Evolutionary conservation across 495 filamentous ascomycete genomes (phyloP).

Genomic region (Geopyxis carbonaria): DNA sequence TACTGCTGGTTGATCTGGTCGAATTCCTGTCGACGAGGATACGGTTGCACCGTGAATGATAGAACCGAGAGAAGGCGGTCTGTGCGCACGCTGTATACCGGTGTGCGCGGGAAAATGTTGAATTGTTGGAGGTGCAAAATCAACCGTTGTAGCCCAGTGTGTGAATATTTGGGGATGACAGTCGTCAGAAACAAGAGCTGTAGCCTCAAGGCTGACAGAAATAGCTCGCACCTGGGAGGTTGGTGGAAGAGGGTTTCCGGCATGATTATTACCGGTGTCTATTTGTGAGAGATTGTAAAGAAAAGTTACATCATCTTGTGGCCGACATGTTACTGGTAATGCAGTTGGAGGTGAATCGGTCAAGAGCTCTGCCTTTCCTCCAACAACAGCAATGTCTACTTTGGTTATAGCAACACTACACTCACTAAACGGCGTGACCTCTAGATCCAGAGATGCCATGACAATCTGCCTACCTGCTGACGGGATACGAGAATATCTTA

Average conservation of each 20-base stretch:
- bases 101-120: constrained; percentile 37
- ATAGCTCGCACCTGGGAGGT: constrained; percentile 31
- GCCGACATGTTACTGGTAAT: constrained; percentile 52
- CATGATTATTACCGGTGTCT: constrained; percentile 31
- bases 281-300: constrained; percentile 60
- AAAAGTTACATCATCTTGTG: constrained; percentile 71
- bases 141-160: constrained; percentile 65
- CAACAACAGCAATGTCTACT: constrained; percentile 46
- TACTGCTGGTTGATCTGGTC: constrained; percentile 22
- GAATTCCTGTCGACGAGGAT: constrained; percentile 25
- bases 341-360: constrained; percentile 38
- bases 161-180: constrained; percentile 62
- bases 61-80: constrained; percentile 38
- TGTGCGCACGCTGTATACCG: constrained; percentile 47
- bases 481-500: constrained; percentile 60
- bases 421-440: constrained; percentile 67
- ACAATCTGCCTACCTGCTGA: constrained; percentile 46
- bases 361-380: constrained; percentile 53
- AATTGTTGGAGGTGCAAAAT: constrained; percentile 53
- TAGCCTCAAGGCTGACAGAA: constrained; percentile 49
- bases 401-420: constrained; percentile 52
- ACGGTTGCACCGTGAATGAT: constrained; percentile 31
- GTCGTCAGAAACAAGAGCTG: constrained; percentile 41
- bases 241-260: constrained; percentile 31
- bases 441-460: constrained; percentile 69